Evolutionary conservation across 805 yeast genomes (phyloP).

Genomic region (Kuraishia cidri): DNA sequence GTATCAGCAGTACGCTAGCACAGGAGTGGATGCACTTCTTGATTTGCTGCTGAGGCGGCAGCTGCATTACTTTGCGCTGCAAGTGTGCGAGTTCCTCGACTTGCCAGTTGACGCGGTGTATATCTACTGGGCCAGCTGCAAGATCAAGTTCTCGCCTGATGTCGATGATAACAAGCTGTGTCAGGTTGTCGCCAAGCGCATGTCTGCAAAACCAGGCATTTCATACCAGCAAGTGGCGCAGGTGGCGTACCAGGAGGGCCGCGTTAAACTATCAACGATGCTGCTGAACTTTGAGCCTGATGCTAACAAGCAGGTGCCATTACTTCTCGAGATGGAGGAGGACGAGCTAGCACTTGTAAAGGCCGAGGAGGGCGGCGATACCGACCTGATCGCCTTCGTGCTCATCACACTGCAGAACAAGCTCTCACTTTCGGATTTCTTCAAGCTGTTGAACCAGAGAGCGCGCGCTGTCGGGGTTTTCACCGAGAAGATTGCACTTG

Average conservation of each 20-base stretch:
- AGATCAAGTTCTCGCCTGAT: slow-evolving; percentile 46
- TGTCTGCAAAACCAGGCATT: slow-evolving; percentile 29
- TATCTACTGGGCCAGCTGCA: slow-evolving; percentile 73
- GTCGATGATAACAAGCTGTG: slow-evolving; percentile 54
- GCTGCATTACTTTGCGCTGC: slow-evolving; percentile 52
- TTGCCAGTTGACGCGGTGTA: slow-evolving; percentile 46
- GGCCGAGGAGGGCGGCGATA: slow-evolving; percentile 51
- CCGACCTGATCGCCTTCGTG: slow-evolving; percentile 51
- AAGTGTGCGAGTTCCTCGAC: slow-evolving; percentile 42
- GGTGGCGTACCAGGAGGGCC: slow-evolving; percentile 75
- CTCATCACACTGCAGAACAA: slow-evolving; percentile 45
- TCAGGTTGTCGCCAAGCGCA: slow-evolving; percentile 33
- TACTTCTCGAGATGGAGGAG: slow-evolving; percentile 65
- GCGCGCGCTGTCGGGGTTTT: slow-evolving; percentile 31
- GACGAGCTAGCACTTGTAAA: slow-evolving; percentile 59
- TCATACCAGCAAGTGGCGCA: slow-evolving; percentile 53
- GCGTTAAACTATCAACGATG: slow-evolving; percentile 55
- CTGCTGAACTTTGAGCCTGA: slow-evolving; percentile 64
- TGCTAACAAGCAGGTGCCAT: slow-evolving; percentile 49
- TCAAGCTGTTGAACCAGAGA: slow-evolving; percentile 47
- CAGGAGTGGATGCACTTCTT: slow-evolving; percentile 53
- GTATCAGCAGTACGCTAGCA: slow-evolving; percentile 32
- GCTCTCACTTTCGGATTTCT: slow-evolving; percentile 58
- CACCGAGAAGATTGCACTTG: slow-evolving; percentile 18
- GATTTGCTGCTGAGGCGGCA: slow-evolving; percentile 49